Evolutionary conservation across 2,329 filamentous ascomycete species (phyloP), one percentile per base, ranked within the genome.

Genomic region (Sordariomycetes sp.): DNA sequence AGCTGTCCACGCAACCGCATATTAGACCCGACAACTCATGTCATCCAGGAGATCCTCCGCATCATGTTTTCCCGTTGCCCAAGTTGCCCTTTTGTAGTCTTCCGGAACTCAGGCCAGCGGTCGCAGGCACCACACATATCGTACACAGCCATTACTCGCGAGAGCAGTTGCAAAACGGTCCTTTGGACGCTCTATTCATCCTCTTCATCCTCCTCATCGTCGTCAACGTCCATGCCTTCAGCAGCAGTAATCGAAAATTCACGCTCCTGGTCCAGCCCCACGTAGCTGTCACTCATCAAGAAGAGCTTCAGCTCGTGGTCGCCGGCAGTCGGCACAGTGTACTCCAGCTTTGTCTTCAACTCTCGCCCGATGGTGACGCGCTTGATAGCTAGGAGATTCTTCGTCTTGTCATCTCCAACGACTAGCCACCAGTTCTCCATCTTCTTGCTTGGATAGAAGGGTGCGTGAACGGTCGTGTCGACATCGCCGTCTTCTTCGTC

Each of bases 391-490:
- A 96, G 68, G 41, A 98, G 66, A 42, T 72, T 88, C 66, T 86
- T 90, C 26, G 82, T 86, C 55, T 77, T 82, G 63, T 95, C 87
- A 47, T 96, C 88, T 20, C 88, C 90, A 21, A 98, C 86, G 15
- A 98, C 86, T 36, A 98, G 65, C 92, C 92, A 98, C 88, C 88
- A 98, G 54, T 92, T 94, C 70, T 98, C 92, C 66, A 86, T 82
- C 71, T 98, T 98, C 58, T 82, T 82, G 32, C 59, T 68, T 1
- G 92, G 88, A 55, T 92, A 98, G 69, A 96, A 98, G 1, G 92
- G 92, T 33, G 90, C 88, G 54, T 96, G 88, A 3, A 96, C 93
- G 2, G 79, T 81, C 3, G 82, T 75, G 54, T 95, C 86, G 12
- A 83, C 73, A 43, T 85, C 80, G 11, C 42, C 44, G 10, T 68